Conservation (phyloP, 768 basidiomycete genomes). For the Termitomyces sp. region DNA sequence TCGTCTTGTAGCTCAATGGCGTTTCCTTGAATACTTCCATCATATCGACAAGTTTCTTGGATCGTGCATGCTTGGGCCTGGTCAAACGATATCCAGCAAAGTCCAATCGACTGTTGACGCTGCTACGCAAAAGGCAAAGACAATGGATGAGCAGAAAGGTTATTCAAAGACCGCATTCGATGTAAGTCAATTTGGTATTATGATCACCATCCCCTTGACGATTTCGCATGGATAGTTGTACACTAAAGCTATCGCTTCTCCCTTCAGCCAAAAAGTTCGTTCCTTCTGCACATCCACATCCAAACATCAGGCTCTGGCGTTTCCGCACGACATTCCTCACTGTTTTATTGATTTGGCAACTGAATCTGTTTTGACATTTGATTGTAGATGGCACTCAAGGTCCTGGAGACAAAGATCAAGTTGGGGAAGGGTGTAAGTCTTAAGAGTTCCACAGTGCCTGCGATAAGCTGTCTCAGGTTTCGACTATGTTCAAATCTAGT, state of each 20-base stretch:
- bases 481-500: no score
- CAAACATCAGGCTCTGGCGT: slow-evolving; percentile 62
- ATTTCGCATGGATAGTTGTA: slow-evolving; percentile 68
- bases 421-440: no score
- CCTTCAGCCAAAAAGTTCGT: slow-evolving; percentile 72
- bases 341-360: no score
- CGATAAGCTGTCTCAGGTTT: no score
- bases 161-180: slow-evolving; percentile 65
- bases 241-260: slow-evolving; percentile 66
- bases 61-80: slow-evolving; percentile 66
- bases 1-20: slow-evolving; percentile 56
- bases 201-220: neutral
- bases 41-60: slow-evolving; percentile 70
- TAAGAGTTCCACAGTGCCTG: no score
- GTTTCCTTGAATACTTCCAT: slow-evolving; percentile 79
- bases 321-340: slow-evolving; percentile 32
- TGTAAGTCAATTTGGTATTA: slow-evolving; percentile 32
- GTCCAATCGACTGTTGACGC: slow-evolving; percentile 58
- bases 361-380: no score
- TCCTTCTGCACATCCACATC: slow-evolving; percentile 84
- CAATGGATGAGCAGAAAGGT: slow-evolving; percentile 82
- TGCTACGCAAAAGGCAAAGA: slow-evolving; percentile 65
- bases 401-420: no score
- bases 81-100: slow-evolving; percentile 77
- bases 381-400: no score